Evolutionary conservation across 768 basidiomycete genomes (phyloP).

Genomic region (Trametes coccinea): DNA sequence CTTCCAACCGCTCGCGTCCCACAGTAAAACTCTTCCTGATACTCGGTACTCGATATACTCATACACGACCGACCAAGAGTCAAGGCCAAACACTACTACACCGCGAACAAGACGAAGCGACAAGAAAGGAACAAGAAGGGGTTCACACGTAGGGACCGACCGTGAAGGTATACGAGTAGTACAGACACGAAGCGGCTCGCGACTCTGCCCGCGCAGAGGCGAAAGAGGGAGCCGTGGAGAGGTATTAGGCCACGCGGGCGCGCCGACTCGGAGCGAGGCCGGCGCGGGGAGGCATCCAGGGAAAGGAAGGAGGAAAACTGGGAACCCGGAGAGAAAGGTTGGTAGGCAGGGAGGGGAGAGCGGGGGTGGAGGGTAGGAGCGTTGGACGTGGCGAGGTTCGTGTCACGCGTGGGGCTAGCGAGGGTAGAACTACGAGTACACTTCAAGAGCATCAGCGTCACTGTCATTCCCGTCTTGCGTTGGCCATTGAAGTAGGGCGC

Average conservation of each 20-base stretch:
- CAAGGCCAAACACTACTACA: not conserved
- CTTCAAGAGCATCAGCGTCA: not conserved
- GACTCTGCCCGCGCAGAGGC: not conserved
- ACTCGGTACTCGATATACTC: not conserved
- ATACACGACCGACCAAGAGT: not conserved
- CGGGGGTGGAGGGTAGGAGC: not conserved
- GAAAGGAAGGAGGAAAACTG: not conserved
- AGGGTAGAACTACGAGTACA: not conserved
- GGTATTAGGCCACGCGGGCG: slow-evolving; percentile 7
- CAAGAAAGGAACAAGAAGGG: not conserved
- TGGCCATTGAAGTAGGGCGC: not conserved
- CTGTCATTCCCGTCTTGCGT: not conserved
- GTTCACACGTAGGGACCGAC: slow-evolving; percentile 9
- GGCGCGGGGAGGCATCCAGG: not conserved
- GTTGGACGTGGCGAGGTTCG: not conserved
- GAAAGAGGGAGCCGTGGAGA: not conserved
- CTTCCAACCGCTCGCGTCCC: too few relatives aligned
- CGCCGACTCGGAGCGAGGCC: not conserved
- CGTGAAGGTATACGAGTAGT: not conserved
- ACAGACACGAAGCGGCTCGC: slow-evolving; percentile 8
- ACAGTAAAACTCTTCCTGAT: too few relatives aligned
- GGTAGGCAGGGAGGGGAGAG: not conserved
- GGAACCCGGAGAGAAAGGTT: not conserved
- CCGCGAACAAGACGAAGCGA: not conserved
- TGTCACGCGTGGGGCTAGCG: slow-evolving; percentile 1